Evolutionary conservation across 805 yeast genomes (phyloP), one percentile per base, ranked within the genome.

Genomic region (Zygotorulaspora danielsina): DNA sequence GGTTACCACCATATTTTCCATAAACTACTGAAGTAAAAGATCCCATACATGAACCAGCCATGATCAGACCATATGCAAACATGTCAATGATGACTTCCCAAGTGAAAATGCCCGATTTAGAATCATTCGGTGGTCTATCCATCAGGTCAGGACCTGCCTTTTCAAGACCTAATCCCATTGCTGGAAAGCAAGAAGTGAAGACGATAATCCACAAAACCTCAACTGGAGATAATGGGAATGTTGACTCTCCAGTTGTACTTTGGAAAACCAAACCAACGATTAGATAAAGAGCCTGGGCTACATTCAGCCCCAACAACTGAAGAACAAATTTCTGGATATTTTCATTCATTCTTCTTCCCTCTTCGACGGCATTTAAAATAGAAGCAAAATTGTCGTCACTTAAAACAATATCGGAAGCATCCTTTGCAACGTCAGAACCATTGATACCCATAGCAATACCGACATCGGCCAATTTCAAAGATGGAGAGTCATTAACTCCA

Each of bases 341-440:
- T 63, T 84, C 83, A 61, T 85, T 90, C 54, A 93, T 93, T 34
- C 97, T 96, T 64, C 94, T 89, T 34, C 98, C 98, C 66, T 93
- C 98, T 63, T 85, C 90, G 48, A 89, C 88, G 5, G 98, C 98
- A 54, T 77, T 79, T 47, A 93, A 69, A 48, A 90, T 90, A 0
- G 97, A 89, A 25, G 94, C 81, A 66, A 93, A 90, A 59, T 93
- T 96, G 63, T 93, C 97, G 64, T 90, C 96, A 13, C 96, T 89
- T 45, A 90, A 72, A 33, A 90, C 90, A 96, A 90, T 90, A 64
- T 90, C 98, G 2, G 96, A 84, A 1, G 97, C 97, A 63, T 93
- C 98, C 57, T 90, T 93, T 36, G 97, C 97, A 27, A 90, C 98
- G 62, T 90, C 98, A 0, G 97, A 90, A 44, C 98, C 98, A 63